Base-by-base conservation (phyloP, 2,329 filamentous ascomycete genomes). In the Biscogniauxia mediterranea region DNA sequence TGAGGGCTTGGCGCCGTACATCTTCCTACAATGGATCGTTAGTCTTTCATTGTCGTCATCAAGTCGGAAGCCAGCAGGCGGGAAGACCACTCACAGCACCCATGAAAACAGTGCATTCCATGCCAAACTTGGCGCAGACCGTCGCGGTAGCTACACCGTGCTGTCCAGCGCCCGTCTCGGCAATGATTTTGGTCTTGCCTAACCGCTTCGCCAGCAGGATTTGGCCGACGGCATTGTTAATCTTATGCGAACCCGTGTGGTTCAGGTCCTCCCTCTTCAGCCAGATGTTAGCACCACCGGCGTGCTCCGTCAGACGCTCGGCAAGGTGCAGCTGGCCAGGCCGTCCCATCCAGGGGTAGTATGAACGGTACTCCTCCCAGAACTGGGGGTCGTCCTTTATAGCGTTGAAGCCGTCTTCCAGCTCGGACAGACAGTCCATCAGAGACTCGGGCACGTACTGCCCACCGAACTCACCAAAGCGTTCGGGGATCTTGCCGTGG, bases 101-200 rank as follows among this genome's bases (percentile, higher is more conserved):
- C 95, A 99, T 99, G 79, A 93, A 99, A 59, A 99, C 91, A 28
- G 93, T 96, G 75, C 95, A 99, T 76, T 94, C 90, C 93, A 99
- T 94, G 73, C 92, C 93, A 72, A 99, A 98, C 79, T 97, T 97
- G 73, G 95, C 95, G 72, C 95, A 98, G 23, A 98, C 93, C 0
- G 95, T 99, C 0, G 95, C 95, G 28, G 95, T 98, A 2, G 95
- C 95, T 46, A 99, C 95, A 81, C 95, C 95, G 78, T 99, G 95
- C 79, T 99, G 95, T 19, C 95, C 95, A 58, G 95, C 95, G 68
- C 95, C 95, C 17, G 95, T 99, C 80, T 99, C 95, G 55, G 95
- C 95, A 69, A 99, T 99, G 70, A 99, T 98, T 75, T 93, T 90
- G 5, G 89, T 97, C 85, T 99, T 99, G 56, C 95, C 95, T 55